A percentile compares a stretch with the other conserved stretches of the same genome.
phyloP scores from a whole-genome alignment of 1,284 basidiomycete species.

The Tilletiopsis washingtonensis region DNA sequence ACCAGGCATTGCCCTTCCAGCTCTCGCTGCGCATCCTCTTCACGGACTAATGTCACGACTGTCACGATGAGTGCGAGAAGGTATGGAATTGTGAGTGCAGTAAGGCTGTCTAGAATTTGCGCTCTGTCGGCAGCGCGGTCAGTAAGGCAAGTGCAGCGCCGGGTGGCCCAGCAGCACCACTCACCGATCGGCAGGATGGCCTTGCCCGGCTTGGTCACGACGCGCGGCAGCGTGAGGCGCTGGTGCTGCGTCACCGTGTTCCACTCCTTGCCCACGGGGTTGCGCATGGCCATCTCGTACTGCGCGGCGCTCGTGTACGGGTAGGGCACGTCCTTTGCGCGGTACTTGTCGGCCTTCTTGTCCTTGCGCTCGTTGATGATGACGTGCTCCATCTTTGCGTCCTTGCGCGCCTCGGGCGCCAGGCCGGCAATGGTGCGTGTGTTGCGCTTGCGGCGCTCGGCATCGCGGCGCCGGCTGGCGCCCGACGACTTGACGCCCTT shows the following conservation, averaged over 20 bases:
- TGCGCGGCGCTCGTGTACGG: slow-evolving; percentile 86
- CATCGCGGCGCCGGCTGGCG: slow-evolving; percentile 1
- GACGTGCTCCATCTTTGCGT: slow-evolving; percentile 73
- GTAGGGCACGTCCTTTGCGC: slow-evolving; percentile 70
- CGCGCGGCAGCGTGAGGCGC: slow-evolving; percentile 51
- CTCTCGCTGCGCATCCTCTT: slow-evolving; percentile 6
- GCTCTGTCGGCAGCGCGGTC: no score
- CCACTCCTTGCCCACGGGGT: slow-evolving; percentile 83
- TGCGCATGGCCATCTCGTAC: slow-evolving; percentile 72
- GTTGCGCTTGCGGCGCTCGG: slow-evolving; percentile 1
- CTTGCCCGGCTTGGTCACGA: slow-evolving; percentile 34
- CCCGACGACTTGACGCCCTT: slow-evolving; percentile 55
- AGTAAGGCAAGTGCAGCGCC: no score
- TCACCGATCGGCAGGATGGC: slow-evolving; percentile 30
- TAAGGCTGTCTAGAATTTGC: no score
- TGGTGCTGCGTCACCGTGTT: slow-evolving; percentile 84
- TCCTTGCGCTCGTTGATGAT: slow-evolving; percentile 91
- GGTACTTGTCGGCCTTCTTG: slow-evolving; percentile 82
- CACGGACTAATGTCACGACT: no score
- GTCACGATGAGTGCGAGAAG: no score
- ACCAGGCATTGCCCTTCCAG: slow-evolving; percentile 71
- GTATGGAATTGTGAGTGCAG: no score
- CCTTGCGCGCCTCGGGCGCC: slow-evolving; percentile 67
- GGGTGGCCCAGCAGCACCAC: no score
- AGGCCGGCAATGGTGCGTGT: slow-evolving; percentile 54